Percentiles rank a stretch among this genome's conserved stretches.
These are phyloP conservation scores for Dittrichia graveolens DNA, from an alignment of 129 eudicot genomes.

Conservation along the genomic window DNA sequence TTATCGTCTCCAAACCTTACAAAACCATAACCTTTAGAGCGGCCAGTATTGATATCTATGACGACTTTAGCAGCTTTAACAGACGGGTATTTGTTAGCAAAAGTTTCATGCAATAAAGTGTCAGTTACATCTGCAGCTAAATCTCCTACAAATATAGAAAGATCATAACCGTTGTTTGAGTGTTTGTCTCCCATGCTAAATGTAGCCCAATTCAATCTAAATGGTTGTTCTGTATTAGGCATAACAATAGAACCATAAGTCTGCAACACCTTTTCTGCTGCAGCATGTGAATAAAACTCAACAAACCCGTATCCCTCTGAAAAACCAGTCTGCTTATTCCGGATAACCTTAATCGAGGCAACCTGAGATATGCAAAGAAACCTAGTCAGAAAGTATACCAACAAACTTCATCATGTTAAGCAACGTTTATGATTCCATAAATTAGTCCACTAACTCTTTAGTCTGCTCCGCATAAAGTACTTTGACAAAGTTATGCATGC, in stretches of 20 bases:
- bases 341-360: conserved; percentile 62
- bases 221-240: conserved; percentile 68
- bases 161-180: conserved; percentile 59
- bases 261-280: conserved; percentile 63
- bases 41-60: conserved; percentile 60
- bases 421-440: too few species aligned
- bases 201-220: conserved; percentile 71
- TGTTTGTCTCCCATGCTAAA: conserved; percentile 77
- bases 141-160: conserved; percentile 75
- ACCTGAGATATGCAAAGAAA: conserved; percentile 36
- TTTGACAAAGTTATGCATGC: too few species aligned
- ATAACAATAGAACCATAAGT: conserved; percentile 41
- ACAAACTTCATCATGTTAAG: too few species aligned
- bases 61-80: conserved; percentile 80
- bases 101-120: conserved; percentile 59
- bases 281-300: conserved; percentile 57
- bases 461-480: too few species aligned
- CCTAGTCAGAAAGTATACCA: too few species aligned
- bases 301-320: conserved; percentile 76
- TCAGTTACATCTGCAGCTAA: conserved; percentile 73
- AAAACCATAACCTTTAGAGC: conserved; percentile 74
- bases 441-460: too few species aligned
- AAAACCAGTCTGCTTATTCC: conserved; percentile 67
- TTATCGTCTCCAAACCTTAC: conserved; percentile 76
- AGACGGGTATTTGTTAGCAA: conserved; percentile 53